These are phyloP conservation scores for Plasmodium knowlesi DNA, from an alignment of 169 alveolate genomes.

Conservation along the genomic window DNA sequence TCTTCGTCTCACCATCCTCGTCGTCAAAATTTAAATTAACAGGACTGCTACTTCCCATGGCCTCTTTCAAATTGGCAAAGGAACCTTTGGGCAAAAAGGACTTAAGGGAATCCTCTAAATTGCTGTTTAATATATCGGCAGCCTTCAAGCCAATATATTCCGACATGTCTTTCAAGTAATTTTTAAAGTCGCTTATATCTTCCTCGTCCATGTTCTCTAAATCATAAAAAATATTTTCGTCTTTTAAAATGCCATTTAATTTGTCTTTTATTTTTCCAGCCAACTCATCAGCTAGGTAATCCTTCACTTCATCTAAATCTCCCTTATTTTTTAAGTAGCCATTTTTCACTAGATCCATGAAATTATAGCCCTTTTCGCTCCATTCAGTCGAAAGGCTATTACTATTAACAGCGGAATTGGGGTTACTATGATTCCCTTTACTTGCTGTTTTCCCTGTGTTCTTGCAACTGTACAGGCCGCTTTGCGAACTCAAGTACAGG, in stretches of 20 bases:
- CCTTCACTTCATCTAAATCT: conserved; percentile 54
- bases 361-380: conserved; percentile 44
- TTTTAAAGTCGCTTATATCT: conserved; percentile 28
- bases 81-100: conserved; percentile 29
- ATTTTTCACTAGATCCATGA: conserved; percentile 37
- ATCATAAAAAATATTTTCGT: conserved; percentile 12
- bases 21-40: not conserved
- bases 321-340: conserved; percentile 15
- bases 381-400: conserved; percentile 13
- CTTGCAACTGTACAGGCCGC: conserved; percentile 17
- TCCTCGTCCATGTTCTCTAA: not conserved
- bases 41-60: not conserved
- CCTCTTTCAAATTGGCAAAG: not conserved
- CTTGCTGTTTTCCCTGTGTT: conserved; percentile 4
- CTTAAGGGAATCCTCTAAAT: conserved; percentile 45
- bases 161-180: conserved; percentile 31
- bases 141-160: conserved; percentile 44
- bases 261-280: conserved; percentile 42
- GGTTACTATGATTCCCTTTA: not conserved
- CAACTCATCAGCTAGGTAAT: conserved; percentile 51
- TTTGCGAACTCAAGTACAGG: conserved; percentile 37
- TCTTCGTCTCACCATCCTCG: not conserved
- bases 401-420: not conserved
- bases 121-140: conserved; percentile 40
- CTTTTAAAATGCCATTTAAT: conserved; percentile 18